Conservation (phyloP, 495 filamentous ascomycete species). For the Schizothecium vesticola region DNA sequence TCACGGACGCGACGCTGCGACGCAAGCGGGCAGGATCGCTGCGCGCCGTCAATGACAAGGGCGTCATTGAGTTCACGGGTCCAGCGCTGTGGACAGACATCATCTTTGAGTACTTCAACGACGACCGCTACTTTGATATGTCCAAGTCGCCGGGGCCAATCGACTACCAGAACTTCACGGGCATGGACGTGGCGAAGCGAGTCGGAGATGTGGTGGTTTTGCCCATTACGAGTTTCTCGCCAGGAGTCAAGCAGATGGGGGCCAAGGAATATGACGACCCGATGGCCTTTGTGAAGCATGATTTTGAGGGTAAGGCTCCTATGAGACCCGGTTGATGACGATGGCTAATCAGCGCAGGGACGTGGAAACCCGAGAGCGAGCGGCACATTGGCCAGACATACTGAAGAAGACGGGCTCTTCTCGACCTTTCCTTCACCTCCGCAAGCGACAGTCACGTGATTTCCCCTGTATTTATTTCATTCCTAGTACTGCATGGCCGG, state of each 20-base stretch:
- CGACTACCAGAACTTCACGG: constrained; percentile 83
- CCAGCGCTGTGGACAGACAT: constrained; percentile 93
- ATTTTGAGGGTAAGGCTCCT: constrained; percentile 74
- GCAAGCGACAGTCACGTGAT: neutral
- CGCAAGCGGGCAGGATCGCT: constrained; percentile 68
- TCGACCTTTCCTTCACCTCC: constrained; percentile 7
- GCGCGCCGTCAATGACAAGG: constrained; percentile 59
- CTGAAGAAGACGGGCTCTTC: constrained; percentile 10
- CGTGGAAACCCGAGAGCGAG: constrained; percentile 72
- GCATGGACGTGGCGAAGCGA: constrained; percentile 73
- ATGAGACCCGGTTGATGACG: neutral
- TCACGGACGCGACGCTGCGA: constrained; percentile 74
- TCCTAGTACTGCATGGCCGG: constrained; percentile 6
- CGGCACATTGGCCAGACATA: constrained; percentile 50
- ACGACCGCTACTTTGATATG: constrained; percentile 84
- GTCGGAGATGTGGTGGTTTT: constrained; percentile 91
- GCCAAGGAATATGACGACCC: constrained; percentile 87
- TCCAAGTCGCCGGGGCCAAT: constrained; percentile 63
- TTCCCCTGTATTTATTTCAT: constrained; percentile 9
- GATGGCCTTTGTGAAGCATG: constrained; percentile 97
- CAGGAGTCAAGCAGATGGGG: constrained; percentile 89
- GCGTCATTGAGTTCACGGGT: constrained; percentile 93
- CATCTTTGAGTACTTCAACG: constrained; percentile 90
- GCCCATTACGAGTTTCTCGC: constrained; percentile 96
- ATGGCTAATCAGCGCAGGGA: constrained; percentile 43